Evolutionary conservation across 2,329 filamentous ascomycete genomes (phyloP).

Genomic region (Alternaria gansuensis): DNA sequence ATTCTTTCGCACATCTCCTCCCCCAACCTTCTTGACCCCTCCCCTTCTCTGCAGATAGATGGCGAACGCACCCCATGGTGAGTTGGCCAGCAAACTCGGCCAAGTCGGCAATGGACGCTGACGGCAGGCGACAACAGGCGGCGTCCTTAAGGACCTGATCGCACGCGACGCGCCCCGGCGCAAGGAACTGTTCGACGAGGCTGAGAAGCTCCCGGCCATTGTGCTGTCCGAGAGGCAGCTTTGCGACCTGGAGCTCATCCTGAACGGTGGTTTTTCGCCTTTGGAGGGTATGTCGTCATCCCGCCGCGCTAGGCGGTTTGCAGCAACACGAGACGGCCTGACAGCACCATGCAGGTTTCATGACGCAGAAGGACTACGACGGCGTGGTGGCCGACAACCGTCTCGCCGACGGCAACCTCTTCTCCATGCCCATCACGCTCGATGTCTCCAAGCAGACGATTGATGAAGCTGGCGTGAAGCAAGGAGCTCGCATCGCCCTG

Average conservation of each 20-base stretch:
- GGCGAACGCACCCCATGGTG: constrained; percentile 64
- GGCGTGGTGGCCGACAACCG: constrained; percentile 89
- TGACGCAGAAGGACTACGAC: constrained; percentile 97
- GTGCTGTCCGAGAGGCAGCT: constrained; percentile 91
- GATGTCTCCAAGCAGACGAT: constrained; percentile 81
- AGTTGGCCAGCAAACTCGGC: constrained; percentile 20
- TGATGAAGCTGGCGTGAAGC: constrained; percentile 76
- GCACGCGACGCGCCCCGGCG: constrained; percentile 89
- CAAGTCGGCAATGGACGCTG: constrained; percentile 24
- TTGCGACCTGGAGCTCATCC: constrained; percentile 95
- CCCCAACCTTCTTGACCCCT: neutral
- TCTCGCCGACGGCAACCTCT: constrained; percentile 86
- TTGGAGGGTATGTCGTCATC: constrained; percentile 78
- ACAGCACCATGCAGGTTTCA: constrained; percentile 72
- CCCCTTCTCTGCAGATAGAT: constrained; percentile 41
- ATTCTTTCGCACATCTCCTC: neutral
- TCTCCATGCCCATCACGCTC: constrained; percentile 96
- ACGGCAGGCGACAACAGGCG: constrained; percentile 64
- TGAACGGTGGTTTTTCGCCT: constrained; percentile 97
- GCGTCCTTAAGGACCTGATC: constrained; percentile 96
- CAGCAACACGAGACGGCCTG: constrained; percentile 14
- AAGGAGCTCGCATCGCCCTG: constrained; percentile 83
- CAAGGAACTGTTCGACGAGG: constrained; percentile 79
- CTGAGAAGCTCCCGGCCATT: constrained; percentile 85
- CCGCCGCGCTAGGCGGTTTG: constrained; percentile 28